Evolutionary conservation across 495 filamentous ascomycete genomes (phyloP).

Genomic region (Penicillium egyptiacum): DNA sequence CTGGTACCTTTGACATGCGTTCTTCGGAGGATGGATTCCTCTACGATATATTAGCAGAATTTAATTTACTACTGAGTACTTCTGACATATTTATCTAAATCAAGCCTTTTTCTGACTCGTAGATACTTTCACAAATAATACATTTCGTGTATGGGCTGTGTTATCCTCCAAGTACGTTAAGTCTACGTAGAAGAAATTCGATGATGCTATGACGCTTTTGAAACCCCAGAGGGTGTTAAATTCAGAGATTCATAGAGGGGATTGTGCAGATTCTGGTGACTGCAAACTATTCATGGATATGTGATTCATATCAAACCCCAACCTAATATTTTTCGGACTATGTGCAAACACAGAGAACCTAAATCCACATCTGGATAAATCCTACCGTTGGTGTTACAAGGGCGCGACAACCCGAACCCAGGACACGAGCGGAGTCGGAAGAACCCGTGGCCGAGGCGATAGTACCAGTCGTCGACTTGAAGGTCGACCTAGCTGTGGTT

Average conservation of each 20-base stretch:
- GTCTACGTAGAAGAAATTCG: not conserved
- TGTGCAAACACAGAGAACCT: not conserved
- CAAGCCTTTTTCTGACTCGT: not conserved
- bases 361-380: too few relatives aligned
- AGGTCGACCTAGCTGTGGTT: too few relatives aligned
- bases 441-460: too few relatives aligned
- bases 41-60: not conserved
- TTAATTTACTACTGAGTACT: not conserved
- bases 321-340: not conserved
- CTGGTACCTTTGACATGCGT: not conserved
- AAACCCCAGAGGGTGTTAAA: not conserved
- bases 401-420: too few relatives aligned
- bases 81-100: not conserved
- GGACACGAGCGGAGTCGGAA: too few relatives aligned
- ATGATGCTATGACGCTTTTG: not conserved
- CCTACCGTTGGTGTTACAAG: too few relatives aligned
- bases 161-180: not conserved
- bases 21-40: not conserved
- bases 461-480: too few relatives aligned
- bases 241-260: not conserved
- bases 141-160: not conserved
- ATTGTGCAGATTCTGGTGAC: not conserved
- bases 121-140: not conserved
- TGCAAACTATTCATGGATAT: not conserved
- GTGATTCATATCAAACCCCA: not conserved